These are phyloP conservation scores for Fusarium sp. DNA, from an alignment of 2,329 filamentous ascomycete species.

Conservation along the genomic window DNA sequence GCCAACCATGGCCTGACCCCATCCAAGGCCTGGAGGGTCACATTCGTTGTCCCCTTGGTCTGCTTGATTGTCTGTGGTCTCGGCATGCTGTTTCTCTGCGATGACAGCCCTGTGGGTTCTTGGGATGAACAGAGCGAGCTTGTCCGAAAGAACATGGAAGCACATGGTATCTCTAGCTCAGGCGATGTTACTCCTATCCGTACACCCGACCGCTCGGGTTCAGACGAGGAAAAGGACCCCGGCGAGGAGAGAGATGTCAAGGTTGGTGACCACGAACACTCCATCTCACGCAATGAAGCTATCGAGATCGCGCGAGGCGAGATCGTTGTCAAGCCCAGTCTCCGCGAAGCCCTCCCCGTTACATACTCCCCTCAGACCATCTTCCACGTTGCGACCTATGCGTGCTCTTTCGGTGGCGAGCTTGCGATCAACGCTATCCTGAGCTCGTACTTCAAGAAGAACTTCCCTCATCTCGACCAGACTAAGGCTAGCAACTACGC, in stretches of 20 bases:
- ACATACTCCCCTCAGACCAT: conserved; percentile 65
- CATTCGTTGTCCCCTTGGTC: conserved; percentile 86
- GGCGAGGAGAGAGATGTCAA: conserved; percentile 51
- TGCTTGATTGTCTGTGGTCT: conserved; percentile 75
- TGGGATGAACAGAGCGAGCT: conserved; percentile 79
- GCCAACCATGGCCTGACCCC: conserved; percentile 66
- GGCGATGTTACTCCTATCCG: conserved; percentile 64
- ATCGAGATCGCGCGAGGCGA: conserved; percentile 66
- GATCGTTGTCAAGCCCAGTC: conserved; percentile 65
- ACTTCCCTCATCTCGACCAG: conserved; percentile 68
- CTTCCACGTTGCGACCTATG: conserved; percentile 67
- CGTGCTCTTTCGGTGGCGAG: conserved; percentile 72
- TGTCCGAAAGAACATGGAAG: conserved; percentile 63
- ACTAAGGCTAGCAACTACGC: conserved; percentile 71
- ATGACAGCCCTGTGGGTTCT: conserved; percentile 83
- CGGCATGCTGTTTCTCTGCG: conserved; percentile 77
- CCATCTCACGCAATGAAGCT: conserved; percentile 62
- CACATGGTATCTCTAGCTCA: conserved; percentile 55
- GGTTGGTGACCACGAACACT: conserved; percentile 57
- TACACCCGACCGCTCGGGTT: conserved; percentile 51
- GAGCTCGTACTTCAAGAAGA: conserved; percentile 67
- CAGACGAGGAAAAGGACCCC: conserved; percentile 51
- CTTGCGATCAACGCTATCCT: conserved; percentile 71
- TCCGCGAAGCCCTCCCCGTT: conserved; percentile 59
- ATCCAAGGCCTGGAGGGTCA: conserved; percentile 82